Percentiles rank a stretch among this genome's conserved stretches.
Conservation (phyloP, 2,329 filamentous ascomycete species). For the Lachnellula occidentalis region DNA sequence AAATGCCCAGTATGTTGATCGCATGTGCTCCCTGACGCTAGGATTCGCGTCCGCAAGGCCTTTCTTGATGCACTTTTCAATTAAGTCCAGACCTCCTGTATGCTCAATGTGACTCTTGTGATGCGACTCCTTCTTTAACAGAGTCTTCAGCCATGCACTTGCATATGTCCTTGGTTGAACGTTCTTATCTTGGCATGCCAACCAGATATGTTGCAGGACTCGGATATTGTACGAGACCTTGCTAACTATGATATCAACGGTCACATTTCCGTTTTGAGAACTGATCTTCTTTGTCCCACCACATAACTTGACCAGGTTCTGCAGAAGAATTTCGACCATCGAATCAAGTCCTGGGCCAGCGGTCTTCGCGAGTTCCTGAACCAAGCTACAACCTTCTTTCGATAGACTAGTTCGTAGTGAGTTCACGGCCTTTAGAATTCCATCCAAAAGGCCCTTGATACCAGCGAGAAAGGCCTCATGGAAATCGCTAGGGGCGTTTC, state of each 20-base stretch:
- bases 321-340: constrained; percentile 85
- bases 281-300: constrained; percentile 89
- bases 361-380: constrained; percentile 77
- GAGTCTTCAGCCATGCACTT: constrained; percentile 75
- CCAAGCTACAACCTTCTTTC: constrained; percentile 74
- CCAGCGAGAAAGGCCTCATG: constrained; percentile 62
- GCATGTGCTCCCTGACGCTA: constrained; percentile 79
- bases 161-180: constrained; percentile 77
- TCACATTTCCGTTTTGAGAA: constrained; percentile 74
- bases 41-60: constrained; percentile 87
- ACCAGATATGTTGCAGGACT: constrained; percentile 79
- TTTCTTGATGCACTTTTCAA: constrained; percentile 86
- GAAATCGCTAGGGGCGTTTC: constrained; percentile 77
- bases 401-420: constrained; percentile 87
- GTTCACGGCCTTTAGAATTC: constrained; percentile 77
- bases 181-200: constrained; percentile 87
- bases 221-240: constrained; percentile 74
- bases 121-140: constrained; percentile 69
- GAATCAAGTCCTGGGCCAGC: constrained; percentile 76
- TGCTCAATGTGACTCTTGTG: constrained; percentile 84
- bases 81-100: constrained; percentile 70
- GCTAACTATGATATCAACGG: constrained; percentile 74
- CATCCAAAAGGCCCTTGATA: constrained; percentile 73
- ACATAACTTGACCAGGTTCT: constrained; percentile 83
- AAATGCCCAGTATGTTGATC: constrained; percentile 83